phyloP scores from a whole-genome alignment of 106 monocot genomes.

The Dioscorea alata region DNA sequence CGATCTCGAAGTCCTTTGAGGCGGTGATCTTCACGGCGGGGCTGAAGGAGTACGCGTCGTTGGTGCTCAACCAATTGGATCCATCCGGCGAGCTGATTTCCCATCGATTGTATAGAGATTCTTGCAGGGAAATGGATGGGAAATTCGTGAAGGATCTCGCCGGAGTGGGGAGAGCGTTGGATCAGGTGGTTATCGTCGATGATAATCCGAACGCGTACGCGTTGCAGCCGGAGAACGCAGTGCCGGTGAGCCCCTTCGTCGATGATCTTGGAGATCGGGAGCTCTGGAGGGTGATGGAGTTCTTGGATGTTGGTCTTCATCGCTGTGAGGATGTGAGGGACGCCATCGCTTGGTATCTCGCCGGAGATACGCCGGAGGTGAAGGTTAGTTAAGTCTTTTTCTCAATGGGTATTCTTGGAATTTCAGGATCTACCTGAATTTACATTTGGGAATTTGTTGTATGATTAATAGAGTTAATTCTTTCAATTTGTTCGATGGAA shows the following conservation, averaged over 20 bases:
- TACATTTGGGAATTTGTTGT: too few relatives aligned
- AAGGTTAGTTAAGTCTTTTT: too few relatives aligned
- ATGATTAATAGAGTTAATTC: too few relatives aligned
- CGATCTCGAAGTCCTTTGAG: constrained; percentile 45
- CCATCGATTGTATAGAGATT: constrained; percentile 77
- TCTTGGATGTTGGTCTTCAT: constrained; percentile 34
- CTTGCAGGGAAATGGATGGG: constrained; percentile 63
- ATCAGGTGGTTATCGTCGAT: constrained; percentile 58
- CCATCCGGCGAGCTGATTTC: constrained; percentile 35
- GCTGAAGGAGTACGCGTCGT: constrained; percentile 72
- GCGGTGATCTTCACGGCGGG: constrained; percentile 90
- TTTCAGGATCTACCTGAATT: too few relatives aligned
- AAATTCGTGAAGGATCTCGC: constrained; percentile 69
- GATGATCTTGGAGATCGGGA: constrained; percentile 53
- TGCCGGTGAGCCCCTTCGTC: constrained; percentile 54
- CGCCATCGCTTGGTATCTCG: constrained; percentile 28
- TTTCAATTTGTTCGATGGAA: too few relatives aligned
- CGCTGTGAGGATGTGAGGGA: constrained; percentile 58
- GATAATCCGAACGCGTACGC: constrained; percentile 75
- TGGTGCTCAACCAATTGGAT: constrained; percentile 77
- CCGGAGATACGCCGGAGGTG: background rate
- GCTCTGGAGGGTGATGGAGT: constrained; percentile 44
- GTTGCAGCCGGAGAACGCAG: constrained; percentile 70
- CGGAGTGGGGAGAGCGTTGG: constrained; percentile 43
- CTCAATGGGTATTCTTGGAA: too few relatives aligned